Percentiles rank a stretch among this genome's conserved stretches.
Conservation (phyloP, 345 rosid genomes). For the thale cress (Arabidopsis thaliana) region DNA sequence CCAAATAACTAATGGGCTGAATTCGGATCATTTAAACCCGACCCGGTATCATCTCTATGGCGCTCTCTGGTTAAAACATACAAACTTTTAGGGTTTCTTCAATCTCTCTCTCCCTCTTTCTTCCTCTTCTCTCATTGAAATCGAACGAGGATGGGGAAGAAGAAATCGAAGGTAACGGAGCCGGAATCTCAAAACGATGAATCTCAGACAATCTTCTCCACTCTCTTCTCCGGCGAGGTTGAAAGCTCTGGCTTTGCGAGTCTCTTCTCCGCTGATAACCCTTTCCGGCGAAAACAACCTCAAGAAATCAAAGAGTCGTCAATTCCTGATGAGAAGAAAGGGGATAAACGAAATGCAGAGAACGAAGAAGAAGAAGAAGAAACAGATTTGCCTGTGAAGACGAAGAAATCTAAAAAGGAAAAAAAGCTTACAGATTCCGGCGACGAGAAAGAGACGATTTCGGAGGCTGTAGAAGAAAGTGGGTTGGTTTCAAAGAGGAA, state of each 20-base stretch:
- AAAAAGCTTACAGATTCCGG: constrained; percentile 18
- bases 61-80: constrained; percentile 19
- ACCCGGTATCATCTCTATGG: constrained; percentile 1
- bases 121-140: constrained; percentile 3
- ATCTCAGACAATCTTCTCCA: constrained; percentile 8
- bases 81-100: constrained; percentile 33
- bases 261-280: constrained; percentile 79
- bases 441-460: constrained; percentile 21
- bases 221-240: constrained; percentile 42
- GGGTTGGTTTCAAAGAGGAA: constrained; percentile 51
- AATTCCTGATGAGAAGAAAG: constrained; percentile 34
- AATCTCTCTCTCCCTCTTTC: constrained; percentile 11
- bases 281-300: constrained; percentile 77
- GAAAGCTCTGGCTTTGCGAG: constrained; percentile 46
- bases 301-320: constrained; percentile 32
- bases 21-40: not conserved
- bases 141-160: constrained; percentile 41
- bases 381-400: constrained; percentile 18
- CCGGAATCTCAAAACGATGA: constrained; percentile 20
- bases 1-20: not conserved
- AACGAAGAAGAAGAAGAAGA: constrained; percentile 36
- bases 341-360: constrained; percentile 16
- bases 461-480: constrained; percentile 28
- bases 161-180: constrained; percentile 25
- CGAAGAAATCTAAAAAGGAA: constrained; percentile 50